These are phyloP conservation scores for Buxus sempervirens DNA, from an alignment of 164 flowering plant genomes.

Conservation along the genomic window DNA sequence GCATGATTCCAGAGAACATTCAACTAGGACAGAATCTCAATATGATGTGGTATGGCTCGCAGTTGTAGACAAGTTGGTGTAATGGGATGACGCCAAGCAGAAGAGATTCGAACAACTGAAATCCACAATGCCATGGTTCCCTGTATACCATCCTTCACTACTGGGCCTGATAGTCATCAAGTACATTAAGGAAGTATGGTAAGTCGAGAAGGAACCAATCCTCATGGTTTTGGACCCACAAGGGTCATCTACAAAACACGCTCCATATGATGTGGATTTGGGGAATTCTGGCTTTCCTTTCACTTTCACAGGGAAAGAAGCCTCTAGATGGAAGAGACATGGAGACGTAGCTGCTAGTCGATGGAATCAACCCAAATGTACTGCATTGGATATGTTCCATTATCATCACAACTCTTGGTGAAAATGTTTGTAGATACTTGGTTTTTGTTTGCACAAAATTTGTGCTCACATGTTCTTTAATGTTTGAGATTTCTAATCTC, in stretches of 20 bases:
- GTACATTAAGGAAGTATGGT: slow-evolving; percentile 58
- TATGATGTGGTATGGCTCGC: slow-evolving; percentile 30
- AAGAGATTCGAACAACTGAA: slow-evolving; percentile 15
- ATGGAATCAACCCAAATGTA: slow-evolving; percentile 35
- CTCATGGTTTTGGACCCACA: slow-evolving; percentile 51
- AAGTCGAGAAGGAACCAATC: slow-evolving; percentile 36
- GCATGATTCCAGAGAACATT: slow-evolving; percentile 14
- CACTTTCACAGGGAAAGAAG: slow-evolving; percentile 34
- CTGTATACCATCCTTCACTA: slow-evolving; percentile 37
- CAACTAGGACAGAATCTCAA: background rate
- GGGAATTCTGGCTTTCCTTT: slow-evolving; percentile 60
- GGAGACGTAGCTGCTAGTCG: slow-evolving; percentile 48
- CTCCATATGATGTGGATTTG: slow-evolving; percentile 67
- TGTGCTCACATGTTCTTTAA: too few species aligned
- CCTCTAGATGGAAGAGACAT: slow-evolving; percentile 48
- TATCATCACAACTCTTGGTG: background rate
- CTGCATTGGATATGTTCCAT: slow-evolving; percentile 33
- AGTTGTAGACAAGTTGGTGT: slow-evolving; percentile 6
- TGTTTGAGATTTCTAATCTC: too few species aligned
- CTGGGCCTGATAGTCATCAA: slow-evolving; percentile 38
- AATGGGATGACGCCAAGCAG: slow-evolving; percentile 8
- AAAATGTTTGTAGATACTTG: too few species aligned
- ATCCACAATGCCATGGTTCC: slow-evolving; percentile 27
- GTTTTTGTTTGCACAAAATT: background rate
- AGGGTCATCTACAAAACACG: slow-evolving; percentile 46